Conservation (phyloP, 768 basidiomycete genomes). For the Hygrophoropsis aurantiaca region DNA sequence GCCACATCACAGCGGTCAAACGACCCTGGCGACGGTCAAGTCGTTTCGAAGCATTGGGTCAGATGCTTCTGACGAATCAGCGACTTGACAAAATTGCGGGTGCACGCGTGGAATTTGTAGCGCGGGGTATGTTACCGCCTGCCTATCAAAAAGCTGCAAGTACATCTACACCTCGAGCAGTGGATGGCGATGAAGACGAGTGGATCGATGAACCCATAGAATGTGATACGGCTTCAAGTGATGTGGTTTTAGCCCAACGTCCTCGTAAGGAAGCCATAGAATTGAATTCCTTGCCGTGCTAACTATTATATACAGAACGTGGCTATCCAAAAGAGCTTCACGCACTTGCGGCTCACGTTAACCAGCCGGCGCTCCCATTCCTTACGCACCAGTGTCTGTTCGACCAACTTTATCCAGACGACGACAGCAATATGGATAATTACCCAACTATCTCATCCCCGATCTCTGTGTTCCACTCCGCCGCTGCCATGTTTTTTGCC, state of each 20-base stretch:
- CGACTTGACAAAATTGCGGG: constrained; percentile 26
- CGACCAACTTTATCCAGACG: constrained; percentile 2
- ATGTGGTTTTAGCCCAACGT: not conserved
- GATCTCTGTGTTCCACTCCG: constrained; percentile 29
- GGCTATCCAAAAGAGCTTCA: not conserved
- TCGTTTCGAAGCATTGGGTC: constrained; percentile 10
- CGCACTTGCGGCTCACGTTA: constrained; percentile 1
- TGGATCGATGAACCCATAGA: not conserved
- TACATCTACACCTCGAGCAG: not conserved
- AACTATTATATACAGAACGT: not conserved
- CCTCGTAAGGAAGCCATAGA: not conserved
- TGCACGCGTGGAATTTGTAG: constrained; percentile 3
- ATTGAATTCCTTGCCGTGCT: too few relatives aligned
- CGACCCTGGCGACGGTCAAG: constrained; percentile 15
- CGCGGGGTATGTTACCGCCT: constrained; percentile 1
- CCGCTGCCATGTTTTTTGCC: constrained; percentile 22
- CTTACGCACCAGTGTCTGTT: constrained; percentile 7
- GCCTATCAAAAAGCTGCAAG: too few relatives aligned
- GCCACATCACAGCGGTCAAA: constrained; percentile 17
- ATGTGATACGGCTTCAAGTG: not conserved
- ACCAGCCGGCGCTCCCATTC: constrained; percentile 1
- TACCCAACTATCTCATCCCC: too few relatives aligned
- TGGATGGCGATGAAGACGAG: too few relatives aligned
- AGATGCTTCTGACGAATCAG: constrained; percentile 19
- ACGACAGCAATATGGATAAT: constrained; percentile 6